Conservation (phyloP, 345 rosid genomes). For the Citrus medica region DNA sequence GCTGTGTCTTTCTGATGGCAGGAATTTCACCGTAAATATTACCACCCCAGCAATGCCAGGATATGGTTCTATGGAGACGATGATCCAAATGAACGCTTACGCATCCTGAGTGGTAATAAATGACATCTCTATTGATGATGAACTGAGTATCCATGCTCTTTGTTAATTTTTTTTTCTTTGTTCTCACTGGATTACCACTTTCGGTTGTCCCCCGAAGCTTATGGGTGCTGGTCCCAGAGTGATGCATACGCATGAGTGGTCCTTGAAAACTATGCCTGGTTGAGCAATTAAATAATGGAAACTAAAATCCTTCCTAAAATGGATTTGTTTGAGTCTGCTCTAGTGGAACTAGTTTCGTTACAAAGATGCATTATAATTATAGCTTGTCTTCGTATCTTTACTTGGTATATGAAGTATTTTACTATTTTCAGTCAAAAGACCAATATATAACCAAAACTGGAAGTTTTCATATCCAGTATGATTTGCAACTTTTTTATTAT, state of each 20-base stretch:
- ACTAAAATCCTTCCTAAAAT: not conserved
- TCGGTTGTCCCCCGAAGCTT: not conserved
- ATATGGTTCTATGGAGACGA: conserved; percentile 99
- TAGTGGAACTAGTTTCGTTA: not conserved
- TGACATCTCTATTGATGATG: conserved; percentile 5
- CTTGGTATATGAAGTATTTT: not conserved
- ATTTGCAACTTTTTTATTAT: too few species aligned
- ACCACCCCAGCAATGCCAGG: conserved; percentile 94
- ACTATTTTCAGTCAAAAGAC: not conserved
- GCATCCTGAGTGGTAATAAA: conserved; percentile 71
- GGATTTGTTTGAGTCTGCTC: not conserved
- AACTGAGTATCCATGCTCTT: not conserved
- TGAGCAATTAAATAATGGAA: not conserved
- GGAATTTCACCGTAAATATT: conserved; percentile 89
- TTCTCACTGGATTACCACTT: not conserved
- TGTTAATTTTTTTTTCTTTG: not conserved
- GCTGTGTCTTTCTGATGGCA: conserved; percentile 24
- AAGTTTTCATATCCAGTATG: not conserved
- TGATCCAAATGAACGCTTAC: conserved; percentile 76
- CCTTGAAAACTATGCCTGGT: not conserved
- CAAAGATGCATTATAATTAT: not conserved
- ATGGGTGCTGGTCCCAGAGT: not conserved
- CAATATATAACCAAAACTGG: not conserved
- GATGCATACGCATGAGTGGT: not conserved
- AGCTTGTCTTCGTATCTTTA: not conserved